Percentiles rank a stretch among this genome's conserved stretches.
Conservation (phyloP, 176 grass and related monocot genomes). For the Zea luxurians region DNA sequence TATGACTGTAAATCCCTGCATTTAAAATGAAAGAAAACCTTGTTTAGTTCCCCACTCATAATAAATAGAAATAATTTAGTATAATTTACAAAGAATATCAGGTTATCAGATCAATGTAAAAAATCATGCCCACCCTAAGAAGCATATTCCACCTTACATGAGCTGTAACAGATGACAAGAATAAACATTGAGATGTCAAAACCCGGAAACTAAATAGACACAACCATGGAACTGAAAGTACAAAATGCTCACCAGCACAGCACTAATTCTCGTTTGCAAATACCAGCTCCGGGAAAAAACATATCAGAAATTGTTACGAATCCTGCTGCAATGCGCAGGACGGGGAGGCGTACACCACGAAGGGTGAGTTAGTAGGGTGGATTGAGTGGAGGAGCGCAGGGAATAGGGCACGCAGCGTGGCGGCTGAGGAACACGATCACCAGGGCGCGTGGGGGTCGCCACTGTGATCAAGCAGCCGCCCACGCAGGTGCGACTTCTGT, state of each 20-base stretch:
- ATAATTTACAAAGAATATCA: not conserved
- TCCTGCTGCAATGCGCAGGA: no score
- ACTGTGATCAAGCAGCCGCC: no score
- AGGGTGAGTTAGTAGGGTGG: no score
- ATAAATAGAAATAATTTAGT: constrained; percentile 15
- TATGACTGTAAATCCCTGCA: constrained; percentile 98
- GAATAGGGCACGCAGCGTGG: no score
- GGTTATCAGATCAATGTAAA: not conserved
- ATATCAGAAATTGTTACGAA: no score
- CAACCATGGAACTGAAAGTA: not conserved
- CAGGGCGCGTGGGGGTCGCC: no score
- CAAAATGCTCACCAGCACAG: not conserved
- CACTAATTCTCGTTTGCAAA: not conserved
- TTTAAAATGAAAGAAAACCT: constrained; percentile 31
- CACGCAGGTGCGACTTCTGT: no score
- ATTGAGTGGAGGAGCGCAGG: no score
- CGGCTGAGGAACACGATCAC: no score
- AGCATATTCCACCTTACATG: not conserved
- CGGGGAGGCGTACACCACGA: no score
- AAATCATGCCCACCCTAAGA: not conserved
- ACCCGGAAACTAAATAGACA: not conserved
- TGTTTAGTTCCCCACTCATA: not conserved
- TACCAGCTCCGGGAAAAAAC: not conserved
- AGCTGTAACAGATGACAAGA: constrained; percentile 2
- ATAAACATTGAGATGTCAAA: not conserved